phyloP scores from a whole-genome alignment of 2,329 filamentous ascomycete genomes.

The Myrmaecium sp. region DNA sequence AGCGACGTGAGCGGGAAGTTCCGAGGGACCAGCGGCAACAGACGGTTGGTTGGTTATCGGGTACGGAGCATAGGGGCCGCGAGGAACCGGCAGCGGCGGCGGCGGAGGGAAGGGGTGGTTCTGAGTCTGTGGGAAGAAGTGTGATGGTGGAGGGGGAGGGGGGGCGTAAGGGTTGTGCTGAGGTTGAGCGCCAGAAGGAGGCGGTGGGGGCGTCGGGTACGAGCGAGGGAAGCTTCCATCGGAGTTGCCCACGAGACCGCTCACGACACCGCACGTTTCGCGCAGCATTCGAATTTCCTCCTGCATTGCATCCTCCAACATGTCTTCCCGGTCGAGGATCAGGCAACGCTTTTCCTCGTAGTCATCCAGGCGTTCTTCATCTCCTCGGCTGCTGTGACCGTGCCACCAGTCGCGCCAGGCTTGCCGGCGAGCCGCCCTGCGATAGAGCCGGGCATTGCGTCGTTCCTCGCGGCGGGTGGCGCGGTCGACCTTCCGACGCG shows the following conservation, averaged over 20 bases:
- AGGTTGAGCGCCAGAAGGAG: slow-evolving; percentile 1
- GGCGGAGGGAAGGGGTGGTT: slow-evolving; percentile 6
- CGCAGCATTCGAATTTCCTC: slow-evolving; percentile 32
- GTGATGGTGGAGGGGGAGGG: slow-evolving; percentile 14
- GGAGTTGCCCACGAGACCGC: too few species aligned
- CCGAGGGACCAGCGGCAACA: not conserved
- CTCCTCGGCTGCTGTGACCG: slow-evolving; percentile 16
- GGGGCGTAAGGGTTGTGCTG: slow-evolving; percentile 1
- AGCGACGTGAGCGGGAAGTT: slow-evolving; percentile 4
- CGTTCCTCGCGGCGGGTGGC: slow-evolving; percentile 38
- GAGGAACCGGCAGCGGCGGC: slow-evolving; percentile 7
- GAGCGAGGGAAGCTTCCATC: too few species aligned
- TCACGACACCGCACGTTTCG: slow-evolving; percentile 36
- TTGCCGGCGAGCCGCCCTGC: slow-evolving; percentile 34
- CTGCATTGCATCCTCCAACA: slow-evolving; percentile 27
- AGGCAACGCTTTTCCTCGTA: slow-evolving; percentile 36
- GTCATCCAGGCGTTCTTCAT: slow-evolving; percentile 18
- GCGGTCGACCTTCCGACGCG: slow-evolving; percentile 32
- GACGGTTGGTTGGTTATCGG: not conserved
- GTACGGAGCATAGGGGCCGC: slow-evolving; percentile 3
- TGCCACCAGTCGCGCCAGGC: slow-evolving; percentile 34
- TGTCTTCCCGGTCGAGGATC: slow-evolving; percentile 28
- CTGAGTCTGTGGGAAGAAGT: not conserved
- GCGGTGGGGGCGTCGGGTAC: too few species aligned
- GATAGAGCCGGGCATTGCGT: slow-evolving; percentile 33